phyloP scores from a whole-genome alignment of 2,329 filamentous ascomycete species.

The Stagonosporopsis rhizophila region DNA sequence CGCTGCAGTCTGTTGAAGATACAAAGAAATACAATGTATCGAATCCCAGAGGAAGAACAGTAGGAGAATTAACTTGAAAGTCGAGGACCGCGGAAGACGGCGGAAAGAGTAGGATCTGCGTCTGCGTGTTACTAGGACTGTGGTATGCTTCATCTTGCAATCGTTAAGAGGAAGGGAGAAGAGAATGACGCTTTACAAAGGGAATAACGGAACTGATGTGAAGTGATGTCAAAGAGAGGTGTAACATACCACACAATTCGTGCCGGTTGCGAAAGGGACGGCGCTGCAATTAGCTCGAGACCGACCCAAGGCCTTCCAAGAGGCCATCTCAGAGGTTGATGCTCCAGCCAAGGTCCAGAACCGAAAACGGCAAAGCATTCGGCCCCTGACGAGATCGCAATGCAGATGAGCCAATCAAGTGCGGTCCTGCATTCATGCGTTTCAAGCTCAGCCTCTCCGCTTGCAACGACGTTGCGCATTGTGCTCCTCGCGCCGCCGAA shows the following conservation, averaged over 20 bases:
- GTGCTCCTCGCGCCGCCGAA: slow-evolving; percentile 7
- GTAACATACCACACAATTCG: slow-evolving; percentile 3
- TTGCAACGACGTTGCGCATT: slow-evolving; percentile 9
- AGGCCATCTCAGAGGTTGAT: slow-evolving; percentile 1
- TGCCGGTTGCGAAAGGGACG: background rate
- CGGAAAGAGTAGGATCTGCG: slow-evolving; percentile 27
- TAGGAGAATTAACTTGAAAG: slow-evolving; percentile 27
- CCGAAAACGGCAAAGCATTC: slow-evolving; percentile 10
- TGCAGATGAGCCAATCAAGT: slow-evolving; percentile 2
- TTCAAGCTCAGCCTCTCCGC: slow-evolving; percentile 7
- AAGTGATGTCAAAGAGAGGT: background rate
- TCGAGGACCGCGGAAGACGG: slow-evolving; percentile 28
- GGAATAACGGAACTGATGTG: background rate
- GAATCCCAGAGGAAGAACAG: slow-evolving; percentile 33
- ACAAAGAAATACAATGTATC: slow-evolving; percentile 28
- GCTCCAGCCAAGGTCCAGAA: slow-evolving; percentile 1
- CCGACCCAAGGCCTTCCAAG: slow-evolving; percentile 6
- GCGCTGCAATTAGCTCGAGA: slow-evolving; percentile 6
- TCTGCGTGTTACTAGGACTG: slow-evolving; percentile 21
- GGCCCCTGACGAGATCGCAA: slow-evolving; percentile 5
- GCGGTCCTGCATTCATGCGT: background rate
- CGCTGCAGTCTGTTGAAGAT: slow-evolving; percentile 25
- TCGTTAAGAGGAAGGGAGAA: background rate
- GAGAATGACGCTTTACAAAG: slow-evolving; percentile 4
- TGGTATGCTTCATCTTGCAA: slow-evolving; percentile 9